Evolutionary conservation across 2,329 filamentous ascomycete genomes (phyloP), one percentile per base, ranked within the genome.

Genomic region (Bipolaris gigantea): DNA sequence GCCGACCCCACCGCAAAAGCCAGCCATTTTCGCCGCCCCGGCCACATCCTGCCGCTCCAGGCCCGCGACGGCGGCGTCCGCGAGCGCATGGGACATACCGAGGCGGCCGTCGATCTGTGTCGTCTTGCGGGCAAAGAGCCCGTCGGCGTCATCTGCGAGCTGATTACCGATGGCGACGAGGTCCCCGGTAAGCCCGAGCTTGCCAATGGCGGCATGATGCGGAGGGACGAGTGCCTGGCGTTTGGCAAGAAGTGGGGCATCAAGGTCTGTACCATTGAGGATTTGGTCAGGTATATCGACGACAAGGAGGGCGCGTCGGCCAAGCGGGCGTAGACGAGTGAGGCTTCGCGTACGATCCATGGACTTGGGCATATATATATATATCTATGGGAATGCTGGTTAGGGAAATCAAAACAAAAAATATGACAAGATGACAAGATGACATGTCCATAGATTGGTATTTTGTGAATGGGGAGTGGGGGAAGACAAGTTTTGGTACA

Each of bases 231-330:
- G 34, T 97, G 92, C 77, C 80, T 99, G 70, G 83, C 81, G 46
- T 99, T 99, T 81, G 94, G 92, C 25, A 85, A 86, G 75, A 86
- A 83, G 76, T 97, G 89, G 86, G 92, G 92, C 4, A 80, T 99
- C 64, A 94, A 89, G 80, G 91, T 96, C 55, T 96, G 92, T 77
- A 97, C 94, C 27, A 97, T 99, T 77, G 92, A 93, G 72, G 92
- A 93, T 76, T 76, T 99, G 76, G 88, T 93, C 25, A 80, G 79
- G 53, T 89, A 95, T 73, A 78, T 96, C 54, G 88, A 94, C 75
- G 87, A 85, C 79, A 86, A 81, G 35, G 87, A 92, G 77, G 87
- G 86, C 9, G 53, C 44, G 0, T 21, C 52, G 19, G 48, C 43
- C 6, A 32, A 15, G 25, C 11, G 16, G 1, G 46, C 64, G 57